Evolutionary conservation across 2,329 filamentous ascomycete genomes (phyloP).

Genomic region (Colletotrichum cereale): DNA sequence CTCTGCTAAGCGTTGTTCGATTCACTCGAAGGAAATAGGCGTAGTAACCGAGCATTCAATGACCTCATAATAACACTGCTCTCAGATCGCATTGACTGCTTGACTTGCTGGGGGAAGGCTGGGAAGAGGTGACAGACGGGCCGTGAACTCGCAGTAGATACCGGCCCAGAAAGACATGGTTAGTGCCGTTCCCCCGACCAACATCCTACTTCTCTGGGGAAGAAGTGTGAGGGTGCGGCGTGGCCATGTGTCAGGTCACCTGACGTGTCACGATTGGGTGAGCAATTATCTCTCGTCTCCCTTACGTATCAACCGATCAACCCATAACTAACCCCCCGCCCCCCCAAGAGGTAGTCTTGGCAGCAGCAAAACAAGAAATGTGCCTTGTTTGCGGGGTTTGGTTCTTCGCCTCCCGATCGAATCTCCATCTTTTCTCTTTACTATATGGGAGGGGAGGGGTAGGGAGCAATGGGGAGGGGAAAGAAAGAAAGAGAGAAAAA

Average conservation of each 20-base stretch:
- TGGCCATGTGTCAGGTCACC: constrained; percentile 13
- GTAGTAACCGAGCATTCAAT: constrained; percentile 37
- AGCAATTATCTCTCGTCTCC: too few species aligned
- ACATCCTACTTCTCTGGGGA: background rate
- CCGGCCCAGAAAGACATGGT: background rate
- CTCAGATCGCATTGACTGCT: background rate
- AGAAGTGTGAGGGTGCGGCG: background rate
- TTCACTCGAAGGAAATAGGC: constrained; percentile 24
- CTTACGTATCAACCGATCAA: too few species aligned
- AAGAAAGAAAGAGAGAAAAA: too few species aligned
- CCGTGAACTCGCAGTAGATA: constrained; percentile 5
- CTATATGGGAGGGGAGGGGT: too few species aligned
- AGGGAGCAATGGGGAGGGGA: too few species aligned
- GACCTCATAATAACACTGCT: constrained; percentile 15
- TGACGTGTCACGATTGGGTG: background rate
- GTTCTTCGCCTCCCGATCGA: too few species aligned
- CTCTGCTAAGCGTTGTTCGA: constrained; percentile 24
- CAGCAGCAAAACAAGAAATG: background rate
- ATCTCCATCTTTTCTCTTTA: too few species aligned
- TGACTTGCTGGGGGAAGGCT: background rate
- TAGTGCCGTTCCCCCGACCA: background rate
- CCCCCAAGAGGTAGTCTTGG: background rate
- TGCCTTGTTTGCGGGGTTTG: background rate
- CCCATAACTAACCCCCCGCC: too few species aligned
- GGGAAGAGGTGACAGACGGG: background rate